Percentiles rank a stretch among this genome's conserved stretches.
Evolutionary conservation across 2,329 filamentous ascomycete species (phyloP).

Genomic region (Claviceps maximensis): DNA sequence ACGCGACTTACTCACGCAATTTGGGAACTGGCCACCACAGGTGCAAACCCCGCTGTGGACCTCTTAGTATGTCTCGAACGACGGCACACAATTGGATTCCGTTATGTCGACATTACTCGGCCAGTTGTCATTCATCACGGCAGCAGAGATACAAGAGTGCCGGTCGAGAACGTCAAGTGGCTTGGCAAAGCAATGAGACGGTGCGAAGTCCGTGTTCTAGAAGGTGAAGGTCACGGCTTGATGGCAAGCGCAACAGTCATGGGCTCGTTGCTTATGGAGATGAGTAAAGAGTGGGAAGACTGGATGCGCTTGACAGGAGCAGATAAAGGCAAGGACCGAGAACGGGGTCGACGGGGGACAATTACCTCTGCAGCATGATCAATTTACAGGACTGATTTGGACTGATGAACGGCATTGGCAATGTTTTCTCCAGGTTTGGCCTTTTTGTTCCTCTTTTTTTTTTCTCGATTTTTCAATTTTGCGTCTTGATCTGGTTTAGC

Average conservation of each 20-base stretch:
- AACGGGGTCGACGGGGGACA: constrained; percentile 17
- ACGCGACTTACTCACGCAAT: constrained; percentile 79
- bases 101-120: constrained; percentile 89
- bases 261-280: constrained; percentile 88
- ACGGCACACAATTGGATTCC: constrained; percentile 82
- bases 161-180: constrained; percentile 91
- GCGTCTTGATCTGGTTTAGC: not conserved
- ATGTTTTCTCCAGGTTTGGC: not conserved
- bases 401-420: not conserved
- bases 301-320: constrained; percentile 53
- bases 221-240: constrained; percentile 84
- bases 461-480: not conserved
- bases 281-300: constrained; percentile 86
- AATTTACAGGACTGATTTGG: too few species aligned
- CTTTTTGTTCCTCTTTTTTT: not conserved
- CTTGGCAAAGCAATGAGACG: constrained; percentile 84
- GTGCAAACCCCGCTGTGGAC: constrained; percentile 89
- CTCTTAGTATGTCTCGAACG: constrained; percentile 85
- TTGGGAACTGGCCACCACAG: constrained; percentile 82
- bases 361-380: constrained; percentile 7
- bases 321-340: constrained; percentile 21
- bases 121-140: constrained; percentile 92
- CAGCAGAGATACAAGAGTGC: constrained; percentile 77
- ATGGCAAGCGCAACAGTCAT: constrained; percentile 94
- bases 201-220: constrained; percentile 81